A percentile compares a stretch with the other conserved stretches of the same genome.
phyloP scores from a whole-genome alignment of 163 green algal genomes.

The Chloromonas sp. region DNA sequence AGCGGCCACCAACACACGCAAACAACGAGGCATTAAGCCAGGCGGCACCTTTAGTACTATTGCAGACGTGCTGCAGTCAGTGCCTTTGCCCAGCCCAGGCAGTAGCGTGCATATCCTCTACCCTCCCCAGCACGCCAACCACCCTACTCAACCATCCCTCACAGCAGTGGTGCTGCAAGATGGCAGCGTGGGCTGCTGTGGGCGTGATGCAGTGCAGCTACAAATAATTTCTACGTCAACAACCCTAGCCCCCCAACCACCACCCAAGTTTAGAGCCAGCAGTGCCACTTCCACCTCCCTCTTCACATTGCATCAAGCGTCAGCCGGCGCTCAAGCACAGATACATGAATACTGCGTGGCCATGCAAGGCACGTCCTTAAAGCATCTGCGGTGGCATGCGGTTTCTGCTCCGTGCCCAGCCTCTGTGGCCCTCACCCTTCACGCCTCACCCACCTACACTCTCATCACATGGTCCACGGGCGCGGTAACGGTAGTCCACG shows the following conservation, averaged over 20 bases:
- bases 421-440: not conserved
- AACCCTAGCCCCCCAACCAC: too few species aligned
- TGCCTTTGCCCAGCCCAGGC: too few species aligned
- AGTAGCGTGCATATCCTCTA: too few species aligned
- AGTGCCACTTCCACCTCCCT: not conserved
- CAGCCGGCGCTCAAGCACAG: not conserved
- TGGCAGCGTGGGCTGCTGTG: not conserved
- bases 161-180: not conserved
- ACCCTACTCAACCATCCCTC: too few species aligned
- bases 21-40: too few species aligned
- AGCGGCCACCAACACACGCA: too few species aligned
- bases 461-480: not conserved
- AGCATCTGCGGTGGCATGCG: not conserved
- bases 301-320: not conserved
- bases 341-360: not conserved
- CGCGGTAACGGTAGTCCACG: not conserved
- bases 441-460: not conserved
- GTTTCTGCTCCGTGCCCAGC: not conserved
- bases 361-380: not conserved
- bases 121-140: too few species aligned
- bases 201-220: too few species aligned
- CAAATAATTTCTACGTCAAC: too few species aligned
- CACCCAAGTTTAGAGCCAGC: not conserved
- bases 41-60: too few species aligned
- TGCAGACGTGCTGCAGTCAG: too few species aligned